These are phyloP conservation scores for Trichoderma sp. DNA, from an alignment of 2,329 filamentous ascomycete genomes.

Conservation along the genomic window DNA sequence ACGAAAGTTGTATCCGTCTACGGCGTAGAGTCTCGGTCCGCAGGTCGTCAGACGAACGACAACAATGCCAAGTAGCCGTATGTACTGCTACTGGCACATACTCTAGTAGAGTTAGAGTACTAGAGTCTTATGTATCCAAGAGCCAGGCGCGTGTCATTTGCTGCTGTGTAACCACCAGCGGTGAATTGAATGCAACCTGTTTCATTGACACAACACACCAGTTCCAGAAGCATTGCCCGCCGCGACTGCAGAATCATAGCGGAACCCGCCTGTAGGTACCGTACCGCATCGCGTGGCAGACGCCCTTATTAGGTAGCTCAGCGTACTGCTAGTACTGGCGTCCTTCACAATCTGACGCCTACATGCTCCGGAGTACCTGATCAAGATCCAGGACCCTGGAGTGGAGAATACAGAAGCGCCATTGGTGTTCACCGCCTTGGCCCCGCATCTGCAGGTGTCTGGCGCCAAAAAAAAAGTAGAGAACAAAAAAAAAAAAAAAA, in stretches of 20 bases:
- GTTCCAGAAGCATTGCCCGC: constrained; percentile 5
- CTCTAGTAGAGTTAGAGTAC: neutral
- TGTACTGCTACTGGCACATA: neutral
- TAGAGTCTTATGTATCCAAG: neutral
- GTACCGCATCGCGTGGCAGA: neutral
- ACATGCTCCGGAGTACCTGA: neutral
- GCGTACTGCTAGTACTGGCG: neutral
- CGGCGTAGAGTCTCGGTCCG: neutral
- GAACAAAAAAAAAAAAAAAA: constrained; percentile 26
- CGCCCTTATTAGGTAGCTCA: neutral
- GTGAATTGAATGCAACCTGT: neutral
- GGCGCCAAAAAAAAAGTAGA: constrained; percentile 6
- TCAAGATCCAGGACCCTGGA: constrained; percentile 11
- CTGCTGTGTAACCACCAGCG: constrained; percentile 1
- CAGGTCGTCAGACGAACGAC: neutral
- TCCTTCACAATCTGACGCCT: neutral
- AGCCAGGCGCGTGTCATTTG: constrained; percentile 5
- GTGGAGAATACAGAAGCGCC: constrained; percentile 12
- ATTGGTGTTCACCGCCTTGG: constrained; percentile 16
- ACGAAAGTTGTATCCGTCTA: constrained; percentile 6
- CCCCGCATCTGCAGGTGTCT: constrained; percentile 10
- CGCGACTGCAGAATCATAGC: neutral
- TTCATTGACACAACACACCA: neutral
- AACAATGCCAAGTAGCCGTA: neutral
- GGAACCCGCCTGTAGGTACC: neutral